Evolutionary conservation across 1,139 yeast species (phyloP), one percentile per base, ranked within the genome.

Genomic region (Pneumocystis sp.): DNA sequence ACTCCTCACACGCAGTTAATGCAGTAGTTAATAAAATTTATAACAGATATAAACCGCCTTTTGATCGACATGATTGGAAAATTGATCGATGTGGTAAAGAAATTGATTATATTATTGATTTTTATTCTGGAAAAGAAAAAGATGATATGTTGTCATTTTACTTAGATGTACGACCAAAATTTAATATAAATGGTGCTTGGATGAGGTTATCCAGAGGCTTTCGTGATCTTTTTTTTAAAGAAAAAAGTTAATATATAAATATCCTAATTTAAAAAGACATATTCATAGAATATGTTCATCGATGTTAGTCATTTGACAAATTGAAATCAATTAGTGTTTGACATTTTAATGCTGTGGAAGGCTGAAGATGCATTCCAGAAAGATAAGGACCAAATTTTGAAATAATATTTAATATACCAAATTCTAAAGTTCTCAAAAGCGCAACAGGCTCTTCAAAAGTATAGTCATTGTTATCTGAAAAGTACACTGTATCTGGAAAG

Each of bases 41-140:
- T 40, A 15, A 40, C 89, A 79, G 96, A 0, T 80, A 82, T 68
- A 84, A 83, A 65, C 82, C 82, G 69, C 98, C 98, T 0, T 93
- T 93, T 76, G 98, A 93, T 76, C 82, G 98, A 71, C 98, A 93
- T 74, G 98, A 93, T 76, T 93, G 98, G 98, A 79, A 82, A 15
- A 81, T 93, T n/a, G 85, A 87, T 72, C 79, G 97, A 65, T 89
- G 97, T 75, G 97, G 97, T 1, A 81, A 78, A 19, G 81, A 82
- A 65, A 82, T 93, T 21, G 96, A 90, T 65, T 93, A 93, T 72
- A 97, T 93, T 61, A 91, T 93, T 73, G 98, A 93, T 74, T 93
- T 89, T 74, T 93, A 93, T 75, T 76, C 86, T 17, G 88, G 89
- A 8, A 81, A 81, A 65, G 82, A 83, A 1, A 79, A 80, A 68